Conservation (phyloP, 192 early-diverging fungal genomes). For the Umbelopsis sp. region DNA sequence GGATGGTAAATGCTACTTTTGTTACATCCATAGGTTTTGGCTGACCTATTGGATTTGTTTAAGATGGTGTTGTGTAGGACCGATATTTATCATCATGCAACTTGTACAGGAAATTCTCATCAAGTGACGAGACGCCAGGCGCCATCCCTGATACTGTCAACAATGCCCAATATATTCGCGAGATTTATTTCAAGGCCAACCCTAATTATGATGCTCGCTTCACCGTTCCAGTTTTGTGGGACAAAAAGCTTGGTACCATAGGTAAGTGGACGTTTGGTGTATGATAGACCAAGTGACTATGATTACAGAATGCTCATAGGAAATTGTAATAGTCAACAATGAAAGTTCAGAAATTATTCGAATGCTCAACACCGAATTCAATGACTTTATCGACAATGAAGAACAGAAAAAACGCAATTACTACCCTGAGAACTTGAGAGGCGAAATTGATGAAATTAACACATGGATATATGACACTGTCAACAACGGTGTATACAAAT, state of each 20-base stretch:
- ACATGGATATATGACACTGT: constrained; percentile 91
- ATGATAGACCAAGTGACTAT: neutral
- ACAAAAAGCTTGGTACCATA: constrained; percentile 90
- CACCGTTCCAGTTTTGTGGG: constrained; percentile 97
- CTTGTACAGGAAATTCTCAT: constrained; percentile 56
- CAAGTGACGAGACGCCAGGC: constrained; percentile 72
- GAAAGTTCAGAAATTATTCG: constrained; percentile 96
- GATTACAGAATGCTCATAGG: neutral
- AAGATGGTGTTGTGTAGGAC: neutral
- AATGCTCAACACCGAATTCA: constrained; percentile 90
- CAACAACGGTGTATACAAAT: constrained; percentile 97
- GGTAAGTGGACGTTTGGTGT: constrained; percentile 38
- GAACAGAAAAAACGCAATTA: constrained; percentile 68
- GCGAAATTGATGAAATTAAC: constrained; percentile 86
- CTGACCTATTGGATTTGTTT: too few relatives aligned
- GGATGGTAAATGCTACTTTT: constrained; percentile 60
- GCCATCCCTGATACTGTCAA: constrained; percentile 77
- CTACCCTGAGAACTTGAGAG: constrained; percentile 78
- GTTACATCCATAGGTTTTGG: neutral
- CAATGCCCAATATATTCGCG: constrained; percentile 73
- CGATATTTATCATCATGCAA: neutral
- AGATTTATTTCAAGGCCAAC: constrained; percentile 92
- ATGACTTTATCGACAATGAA: constrained; percentile 61
- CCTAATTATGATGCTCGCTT: constrained; percentile 53
- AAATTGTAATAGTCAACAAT: constrained; percentile 76